Evolutionary conservation across 2,329 filamentous ascomycete genomes (phyloP), one percentile per base, ranked within the genome.

Genomic region (Xylaria sp.): DNA sequence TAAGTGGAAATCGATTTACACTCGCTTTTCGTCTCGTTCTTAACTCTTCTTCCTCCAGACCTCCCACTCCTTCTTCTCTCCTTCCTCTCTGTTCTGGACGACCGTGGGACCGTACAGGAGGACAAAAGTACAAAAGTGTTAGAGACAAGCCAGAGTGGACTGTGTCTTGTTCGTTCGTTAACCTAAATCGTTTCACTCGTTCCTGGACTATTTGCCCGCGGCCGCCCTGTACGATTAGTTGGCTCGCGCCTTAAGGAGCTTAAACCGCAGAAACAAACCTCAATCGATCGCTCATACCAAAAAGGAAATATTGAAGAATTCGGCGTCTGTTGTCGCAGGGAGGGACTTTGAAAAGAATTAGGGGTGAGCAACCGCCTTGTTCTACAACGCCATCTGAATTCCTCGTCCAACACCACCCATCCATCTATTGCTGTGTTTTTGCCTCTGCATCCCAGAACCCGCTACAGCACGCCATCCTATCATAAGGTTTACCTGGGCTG

Each of bases 1-100:
- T n/a, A 65, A 63, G 74, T 73, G 71, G 72, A 75, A 73, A 64
- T 72, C 70, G 71, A 75, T 73, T 74, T 68, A 75, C 74, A 72
- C 68, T 77, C 74, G 71, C 74, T 75, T 74, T 70, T 70, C 67
- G 61, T 66, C 62, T 71, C 58, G 21, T 53, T 65, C 71, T 71
- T 58, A 65, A 70, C 69, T 66, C 64, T 72, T 65, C 61, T 59
- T 70, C 69, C 70, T 65, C 67, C 65, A 63, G 55, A 53, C 64
- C 56, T 64, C 61, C 64, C 53, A 55, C 66, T 66, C 56, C 39
- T 62, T 64, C 55, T 48, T 48, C 42, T 48, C 61, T 58, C 65
- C 57, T 72, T 62, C 70, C 66, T 34, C 68, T 69, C 72, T 61
- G 69, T 68, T 66, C 66, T 58, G 64, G 63, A 64, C 65, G 27